phyloP scores from a whole-genome alignment of 2,329 filamentous ascomycete species.

The Aspergillus proliferans region DNA sequence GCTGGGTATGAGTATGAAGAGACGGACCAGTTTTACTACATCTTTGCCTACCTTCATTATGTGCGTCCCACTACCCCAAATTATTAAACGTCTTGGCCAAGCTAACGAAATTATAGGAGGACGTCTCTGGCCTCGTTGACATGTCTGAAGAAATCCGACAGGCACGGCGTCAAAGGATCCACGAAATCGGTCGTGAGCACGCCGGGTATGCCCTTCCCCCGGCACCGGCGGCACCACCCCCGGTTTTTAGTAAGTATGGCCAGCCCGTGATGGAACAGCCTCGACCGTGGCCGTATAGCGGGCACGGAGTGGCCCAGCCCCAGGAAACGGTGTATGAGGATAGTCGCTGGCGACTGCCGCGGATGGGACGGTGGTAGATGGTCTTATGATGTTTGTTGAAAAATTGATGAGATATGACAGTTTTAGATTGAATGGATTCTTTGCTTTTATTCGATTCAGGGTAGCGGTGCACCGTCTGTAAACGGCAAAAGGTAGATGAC shows the following conservation, averaged over 20 bases:
- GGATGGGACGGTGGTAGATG: slow-evolving; percentile 9
- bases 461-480: too few relatives aligned
- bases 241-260: background rate
- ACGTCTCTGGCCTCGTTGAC: slow-evolving; percentile 77
- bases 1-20: slow-evolving; percentile 86
- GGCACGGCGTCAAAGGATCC: slow-evolving; percentile 53
- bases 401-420: background rate
- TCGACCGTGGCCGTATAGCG: slow-evolving; percentile 13
- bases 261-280: slow-evolving; percentile 8
- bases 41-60: slow-evolving; percentile 83
- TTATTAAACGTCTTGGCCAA: background rate
- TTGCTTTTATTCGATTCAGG: too few relatives aligned
- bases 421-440: too few relatives aligned
- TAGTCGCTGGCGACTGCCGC: slow-evolving; percentile 9
- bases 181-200: slow-evolving; percentile 51
- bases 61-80: slow-evolving; percentile 51
- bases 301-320: slow-evolving; percentile 18
- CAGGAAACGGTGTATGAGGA: slow-evolving; percentile 20
- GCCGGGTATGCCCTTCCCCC: slow-evolving; percentile 12
- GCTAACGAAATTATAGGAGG: slow-evolving; percentile 54
- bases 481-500: too few relatives aligned
- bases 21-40: slow-evolving; percentile 81
- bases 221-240: background rate
- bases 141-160: slow-evolving; percentile 75
- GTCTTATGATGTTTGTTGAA: too few relatives aligned